Base-by-base conservation (phyloP, 1,284 basidiomycete genomes). In the Ceratobasidium sp. region DNA sequence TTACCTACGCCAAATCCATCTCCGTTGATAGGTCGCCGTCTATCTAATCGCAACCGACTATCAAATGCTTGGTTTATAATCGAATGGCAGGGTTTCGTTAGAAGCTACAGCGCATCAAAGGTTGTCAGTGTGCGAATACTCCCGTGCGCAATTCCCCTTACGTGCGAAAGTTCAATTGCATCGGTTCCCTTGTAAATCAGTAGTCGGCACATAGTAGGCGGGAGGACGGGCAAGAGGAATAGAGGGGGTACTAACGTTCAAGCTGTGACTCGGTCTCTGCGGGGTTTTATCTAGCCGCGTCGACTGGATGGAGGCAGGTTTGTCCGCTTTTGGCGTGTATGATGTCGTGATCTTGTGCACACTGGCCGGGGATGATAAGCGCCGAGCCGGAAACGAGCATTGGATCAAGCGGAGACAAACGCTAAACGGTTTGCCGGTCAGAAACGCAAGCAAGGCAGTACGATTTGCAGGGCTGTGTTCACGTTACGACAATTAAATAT, bases 31-130 rank as follows among this genome's bases (percentile, higher is more conserved):
- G 95, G 95, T 76, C 94, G 85, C 77, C 92, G 87, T 79, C 86
- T 88, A 80, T 96, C 94, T 77, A 98, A 85, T 23, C 96, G 90
- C 39, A 98, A 86, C 26, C 95, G 89, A 47, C 94, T 95, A 85
- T 97, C 96, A 81, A 96, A 96, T 0, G 96, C 95, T 82, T 98
- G 96, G 83, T 97, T 97, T 83, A 96, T 96, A 85, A 99, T 98
- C 15, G 94, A 96, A 85, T 99, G 97, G 75, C 93, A 93, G 58
- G 97, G 97, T 58, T 94, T 88, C 58, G 94, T 98, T 79, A 98
- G 88, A 39, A 98, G 89, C 90, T 94, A 80, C 33, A 54, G 26
- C 31, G 33, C 17, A 7, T 26, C 13, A 28, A 37, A 42, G n/a
- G 33, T 77, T 68, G 75, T 80, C 78, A 60, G 80, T 77, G 39